These are phyloP conservation scores for Pinus tabuliformis DNA, from an alignment of 75 land plant species.

Conservation along the genomic window DNA sequence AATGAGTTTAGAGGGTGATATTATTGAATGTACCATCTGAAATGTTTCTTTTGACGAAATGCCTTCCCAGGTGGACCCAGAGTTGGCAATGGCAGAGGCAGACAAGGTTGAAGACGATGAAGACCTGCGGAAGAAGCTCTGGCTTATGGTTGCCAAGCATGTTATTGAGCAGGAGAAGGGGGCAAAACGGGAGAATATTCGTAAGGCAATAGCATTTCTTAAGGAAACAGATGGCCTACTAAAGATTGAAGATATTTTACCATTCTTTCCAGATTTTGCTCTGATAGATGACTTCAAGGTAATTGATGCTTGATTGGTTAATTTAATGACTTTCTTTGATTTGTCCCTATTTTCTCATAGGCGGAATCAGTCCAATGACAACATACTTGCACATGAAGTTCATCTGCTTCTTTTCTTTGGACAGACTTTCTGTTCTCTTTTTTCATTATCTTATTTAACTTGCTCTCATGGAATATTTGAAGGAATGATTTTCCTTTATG, in stretches of 20 bases:
- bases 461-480: neutral
- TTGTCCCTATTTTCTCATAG: neutral
- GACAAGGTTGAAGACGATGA: constrained; percentile 98
- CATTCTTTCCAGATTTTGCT: constrained; percentile 97
- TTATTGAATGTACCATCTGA: neutral
- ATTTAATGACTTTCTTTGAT: constrained; percentile 1
- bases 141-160: constrained; percentile 98
- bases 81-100: constrained; percentile 96
- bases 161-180: constrained; percentile 93
- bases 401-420: neutral
- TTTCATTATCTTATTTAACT: neutral
- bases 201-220: constrained; percentile 93
- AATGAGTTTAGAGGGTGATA: neutral
- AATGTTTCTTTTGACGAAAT: neutral
- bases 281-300: constrained; percentile 98
- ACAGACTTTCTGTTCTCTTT: neutral
- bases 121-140: constrained; percentile 89
- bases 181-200: constrained; percentile 86
- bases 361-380: neutral
- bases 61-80: constrained; percentile 75
- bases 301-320: constrained; percentile 2
- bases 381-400: neutral
- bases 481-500: neutral
- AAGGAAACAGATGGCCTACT: constrained; percentile 96
- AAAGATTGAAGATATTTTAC: constrained; percentile 97